Evolutionary conservation across 108 stramenopile species (phyloP).

Genomic region (Nitzschia sp.): DNA sequence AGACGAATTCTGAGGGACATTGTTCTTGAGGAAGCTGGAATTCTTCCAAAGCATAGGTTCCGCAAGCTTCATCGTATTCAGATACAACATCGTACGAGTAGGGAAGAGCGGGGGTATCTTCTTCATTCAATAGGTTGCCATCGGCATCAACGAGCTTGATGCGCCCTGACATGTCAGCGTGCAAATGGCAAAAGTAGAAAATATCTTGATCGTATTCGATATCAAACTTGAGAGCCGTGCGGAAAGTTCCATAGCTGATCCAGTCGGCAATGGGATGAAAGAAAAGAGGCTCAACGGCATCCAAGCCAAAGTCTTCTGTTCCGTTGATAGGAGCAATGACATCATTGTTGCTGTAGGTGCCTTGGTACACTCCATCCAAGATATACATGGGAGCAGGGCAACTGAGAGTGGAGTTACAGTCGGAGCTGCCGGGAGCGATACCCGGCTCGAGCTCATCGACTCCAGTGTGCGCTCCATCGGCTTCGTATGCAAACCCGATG

Average conservation of each 20-base stretch:
- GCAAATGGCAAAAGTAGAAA: slow-evolving; percentile 91
- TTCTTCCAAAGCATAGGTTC: slow-evolving; percentile 26
- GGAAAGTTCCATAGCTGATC: slow-evolving; percentile 58
- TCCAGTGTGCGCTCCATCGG: slow-evolving; percentile 85
- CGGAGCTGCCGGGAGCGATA: slow-evolving; percentile 34
- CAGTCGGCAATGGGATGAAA: slow-evolving; percentile 74
- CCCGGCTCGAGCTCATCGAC: slow-evolving; percentile 82
- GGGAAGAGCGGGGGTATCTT: slow-evolving; percentile 2
- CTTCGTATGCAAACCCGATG: slow-evolving; percentile 85
- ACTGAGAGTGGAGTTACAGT: slow-evolving; percentile 35
- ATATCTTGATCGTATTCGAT: slow-evolving; percentile 63
- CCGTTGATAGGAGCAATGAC: neutral
- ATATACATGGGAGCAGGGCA: slow-evolving; percentile 86
- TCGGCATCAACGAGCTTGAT: slow-evolving; percentile 59
- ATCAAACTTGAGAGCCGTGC: slow-evolving; percentile 58
- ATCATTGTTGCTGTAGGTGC: slow-evolving; percentile 47
- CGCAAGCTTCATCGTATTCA: slow-evolving; percentile 11
- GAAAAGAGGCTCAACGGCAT: slow-evolving; percentile 81
- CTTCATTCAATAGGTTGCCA: slow-evolving; percentile 8
- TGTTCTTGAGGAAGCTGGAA: slow-evolving; percentile 51
- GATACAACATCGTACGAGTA: slow-evolving; percentile 14
- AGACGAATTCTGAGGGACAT: slow-evolving; percentile 60
- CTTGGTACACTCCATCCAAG: slow-evolving; percentile 57
- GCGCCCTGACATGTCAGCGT: slow-evolving; percentile 69
- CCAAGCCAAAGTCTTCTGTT: slow-evolving; percentile 74